Base-by-base conservation (phyloP, 1,139 yeast species). In the Geotrichum histeridarum region DNA sequence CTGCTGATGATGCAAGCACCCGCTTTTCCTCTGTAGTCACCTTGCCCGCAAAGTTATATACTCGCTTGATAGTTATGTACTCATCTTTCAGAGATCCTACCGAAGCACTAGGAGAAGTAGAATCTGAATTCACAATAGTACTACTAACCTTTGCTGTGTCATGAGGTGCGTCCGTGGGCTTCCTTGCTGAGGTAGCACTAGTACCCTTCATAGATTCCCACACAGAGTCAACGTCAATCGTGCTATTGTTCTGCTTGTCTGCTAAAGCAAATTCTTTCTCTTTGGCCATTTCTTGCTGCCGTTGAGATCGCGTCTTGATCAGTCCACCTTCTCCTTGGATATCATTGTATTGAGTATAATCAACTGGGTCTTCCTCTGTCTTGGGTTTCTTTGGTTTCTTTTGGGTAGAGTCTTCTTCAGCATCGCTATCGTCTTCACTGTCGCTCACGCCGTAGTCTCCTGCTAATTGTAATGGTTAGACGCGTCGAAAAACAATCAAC, bases 1-100 rank as follows among this genome's bases (percentile, higher is more conserved):
- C 96, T 7, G 93, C 95, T 2, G 96, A 86, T 53, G 82, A 77
- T 8, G 78, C 79, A 52, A 81, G 85, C 1, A 93, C 97, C 66
- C 78, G 74, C 67, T 86, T 88, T 56, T 85, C 83, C 64, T 90
- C 96, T 0, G 85, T 80, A 4, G 86, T 77, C 5, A 82, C 76
- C 62, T 86, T 86, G 1, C 98, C 98, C 0, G 99, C 99, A 76
- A 90, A 93, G 53, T 87, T 85, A 67, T 88, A 91, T 6, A 84
- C 80, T 54, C 94, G 77, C 58, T 81, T 83, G 54, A 93, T 91
- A 61, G 82, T 80, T 54, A 93, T 78, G 66, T 78, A 77, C 50
- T 80, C 80, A 38, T 74, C 67, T 52, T 43, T 42, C 32, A 53
- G 42, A 2, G 50, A 42, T 18, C 27, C 50, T 37, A 38, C 31